Conservation (phyloP, 306 rosid species). For the Cyamopsis tetragonoloba region DNA sequence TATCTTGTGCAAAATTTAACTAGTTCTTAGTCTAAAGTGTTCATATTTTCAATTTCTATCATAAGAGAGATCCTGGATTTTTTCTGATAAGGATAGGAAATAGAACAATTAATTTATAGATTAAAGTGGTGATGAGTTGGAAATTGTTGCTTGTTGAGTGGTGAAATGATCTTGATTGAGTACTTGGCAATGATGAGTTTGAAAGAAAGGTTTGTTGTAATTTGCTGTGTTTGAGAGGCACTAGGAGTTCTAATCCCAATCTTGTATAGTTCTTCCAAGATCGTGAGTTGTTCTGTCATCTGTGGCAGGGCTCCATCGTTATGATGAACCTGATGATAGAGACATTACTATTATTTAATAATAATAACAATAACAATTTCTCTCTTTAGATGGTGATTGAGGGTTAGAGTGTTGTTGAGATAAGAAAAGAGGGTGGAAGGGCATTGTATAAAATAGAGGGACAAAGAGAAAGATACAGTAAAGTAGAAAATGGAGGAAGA, state of each 20-base stretch:
- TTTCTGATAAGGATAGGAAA: too few species aligned
- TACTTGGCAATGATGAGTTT: slow-evolving; percentile 27
- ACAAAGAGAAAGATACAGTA: slow-evolving; percentile 50
- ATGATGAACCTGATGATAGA: slow-evolving; percentile 53
- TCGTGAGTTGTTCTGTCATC: slow-evolving; percentile 92
- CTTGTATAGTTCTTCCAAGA: slow-evolving; percentile 78
- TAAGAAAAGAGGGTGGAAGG: neutral
- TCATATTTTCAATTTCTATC: too few species aligned
- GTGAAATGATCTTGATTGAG: slow-evolving; percentile 35
- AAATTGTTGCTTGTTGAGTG: too few species aligned
- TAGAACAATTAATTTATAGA: too few species aligned
- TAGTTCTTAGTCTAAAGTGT: too few species aligned
- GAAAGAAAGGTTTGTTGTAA: slow-evolving; percentile 74
- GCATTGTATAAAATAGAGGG: slow-evolving; percentile 50
- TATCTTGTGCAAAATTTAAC: too few species aligned
- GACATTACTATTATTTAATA: too few species aligned
- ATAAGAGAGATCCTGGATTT: too few species aligned
- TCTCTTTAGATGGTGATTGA: neutral
- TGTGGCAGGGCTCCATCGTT: slow-evolving; percentile 94
- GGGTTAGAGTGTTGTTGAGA: slow-evolving; percentile 16
- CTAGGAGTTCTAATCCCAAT: slow-evolving; percentile 79
- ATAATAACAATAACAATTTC: too few species aligned
- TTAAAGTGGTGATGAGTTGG: too few species aligned
- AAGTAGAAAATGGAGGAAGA: slow-evolving; percentile 29
- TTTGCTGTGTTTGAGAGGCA: slow-evolving; percentile 83